Conservation (phyloP, 2,329 filamentous ascomycete species). For the Epichloe sp. region DNA sequence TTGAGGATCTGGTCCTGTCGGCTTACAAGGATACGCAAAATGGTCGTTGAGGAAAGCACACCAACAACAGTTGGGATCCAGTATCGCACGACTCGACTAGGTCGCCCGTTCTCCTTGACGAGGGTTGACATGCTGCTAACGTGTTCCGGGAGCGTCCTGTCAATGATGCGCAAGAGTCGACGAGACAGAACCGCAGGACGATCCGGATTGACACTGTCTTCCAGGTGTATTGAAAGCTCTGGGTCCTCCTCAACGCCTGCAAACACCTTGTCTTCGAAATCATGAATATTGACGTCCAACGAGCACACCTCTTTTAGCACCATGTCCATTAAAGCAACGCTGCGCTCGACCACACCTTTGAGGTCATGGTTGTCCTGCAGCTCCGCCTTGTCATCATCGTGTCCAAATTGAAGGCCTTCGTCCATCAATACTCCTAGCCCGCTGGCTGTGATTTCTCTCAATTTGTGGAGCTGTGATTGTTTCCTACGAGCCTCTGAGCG, state of each 20-base stretch:
- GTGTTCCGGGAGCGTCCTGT: conserved; percentile 56
- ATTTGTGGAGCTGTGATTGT: conserved; percentile 53
- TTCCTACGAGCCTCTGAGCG: conserved; percentile 65
- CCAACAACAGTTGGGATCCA: conserved; percentile 68
- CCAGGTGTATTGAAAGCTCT: conserved; percentile 39
- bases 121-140: conserved; percentile 39
- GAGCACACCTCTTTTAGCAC: conserved; percentile 60
- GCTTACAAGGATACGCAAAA: conserved; percentile 66
- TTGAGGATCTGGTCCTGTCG: conserved; percentile 62
- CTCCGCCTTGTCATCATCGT: conserved; percentile 44
- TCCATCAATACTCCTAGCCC: conserved; percentile 79
- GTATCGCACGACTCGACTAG: conserved; percentile 64
- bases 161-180: conserved; percentile 57
- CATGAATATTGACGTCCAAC: conserved; percentile 46
- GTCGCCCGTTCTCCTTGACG: conserved; percentile 57
- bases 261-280: conserved; percentile 55
- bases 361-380: conserved; percentile 37
- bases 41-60: conserved; percentile 71
- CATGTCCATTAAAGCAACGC: conserved; percentile 74
- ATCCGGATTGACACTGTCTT: conserved; percentile 29
- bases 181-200: conserved; percentile 49
- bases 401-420: conserved; percentile 61
- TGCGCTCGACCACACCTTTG: conserved; percentile 66
- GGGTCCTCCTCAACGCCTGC: conserved; percentile 48
- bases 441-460: conserved; percentile 72